Conservation (phyloP, 345 rosid species). For the Zanthoxylum bungeanum region DNA sequence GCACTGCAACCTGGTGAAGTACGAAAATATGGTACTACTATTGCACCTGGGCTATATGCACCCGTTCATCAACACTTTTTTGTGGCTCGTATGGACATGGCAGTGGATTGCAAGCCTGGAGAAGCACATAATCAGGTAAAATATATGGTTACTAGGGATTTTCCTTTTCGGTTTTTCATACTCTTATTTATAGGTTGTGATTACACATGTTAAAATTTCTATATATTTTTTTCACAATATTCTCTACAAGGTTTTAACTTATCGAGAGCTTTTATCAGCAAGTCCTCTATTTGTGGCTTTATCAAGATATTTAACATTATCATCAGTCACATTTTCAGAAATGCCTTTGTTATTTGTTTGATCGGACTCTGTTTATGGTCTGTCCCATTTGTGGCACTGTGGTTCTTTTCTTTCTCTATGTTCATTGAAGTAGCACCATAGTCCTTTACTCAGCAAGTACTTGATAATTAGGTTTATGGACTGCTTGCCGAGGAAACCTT, state of each 20-base stretch:
- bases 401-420: background rate
- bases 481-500: background rate
- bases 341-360: background rate
- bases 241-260: background rate
- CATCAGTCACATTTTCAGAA: background rate
- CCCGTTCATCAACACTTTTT: constrained; percentile 84
- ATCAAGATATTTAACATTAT: background rate
- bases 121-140: constrained; percentile 64
- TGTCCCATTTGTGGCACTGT: background rate
- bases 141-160: background rate
- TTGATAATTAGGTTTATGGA: background rate
- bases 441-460: too few relatives aligned
- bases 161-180: background rate
- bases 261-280: background rate
- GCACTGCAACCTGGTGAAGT: constrained; percentile 68
- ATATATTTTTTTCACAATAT: background rate
- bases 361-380: background rate
- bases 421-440: background rate
- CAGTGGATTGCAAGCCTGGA: constrained; percentile 71
- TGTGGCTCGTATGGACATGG: constrained; percentile 79
- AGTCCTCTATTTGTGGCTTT: background rate
- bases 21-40: constrained; percentile 70
- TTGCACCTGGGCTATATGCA: constrained; percentile 78
- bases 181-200: background rate
- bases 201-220: background rate